These are phyloP conservation scores for Trichocladium uniseriatum DNA, from an alignment of 495 filamentous ascomycete genomes.

Conservation along the genomic window DNA sequence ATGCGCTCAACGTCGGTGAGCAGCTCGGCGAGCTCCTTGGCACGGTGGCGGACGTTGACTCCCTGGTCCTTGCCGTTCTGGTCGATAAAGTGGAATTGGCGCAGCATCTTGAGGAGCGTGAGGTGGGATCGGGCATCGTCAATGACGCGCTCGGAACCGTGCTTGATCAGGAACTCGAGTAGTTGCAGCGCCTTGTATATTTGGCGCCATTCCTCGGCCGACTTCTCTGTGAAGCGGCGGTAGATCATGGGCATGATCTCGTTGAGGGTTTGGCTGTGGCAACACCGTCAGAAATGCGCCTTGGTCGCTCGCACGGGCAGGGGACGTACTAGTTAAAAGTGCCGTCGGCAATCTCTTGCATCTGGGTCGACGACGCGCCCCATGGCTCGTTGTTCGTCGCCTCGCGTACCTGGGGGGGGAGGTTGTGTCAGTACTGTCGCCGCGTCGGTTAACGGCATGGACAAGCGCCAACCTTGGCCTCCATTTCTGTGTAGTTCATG, in stretches of 20 bases:
- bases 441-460: neutral
- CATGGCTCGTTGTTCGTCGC: conserved; percentile 97
- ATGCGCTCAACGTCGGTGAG: conserved; percentile 91
- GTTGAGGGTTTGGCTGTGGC: conserved; percentile 77
- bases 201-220: conserved; percentile 96
- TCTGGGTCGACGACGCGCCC: conserved; percentile 81
- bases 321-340: conserved; percentile 90
- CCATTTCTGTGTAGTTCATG: conserved; percentile 99
- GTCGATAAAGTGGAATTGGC: conserved; percentile 97
- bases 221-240: conserved; percentile 96
- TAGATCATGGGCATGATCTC: conserved; percentile 99
- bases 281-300: no score
- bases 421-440: conserved; percentile 1
- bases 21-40: conserved; percentile 90
- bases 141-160: conserved; percentile 94
- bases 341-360: conserved; percentile 94
- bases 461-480: conserved; percentile 65
- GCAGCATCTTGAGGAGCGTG: conserved; percentile 92
- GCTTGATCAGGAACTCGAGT: conserved; percentile 95
- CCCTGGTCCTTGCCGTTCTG: conserved; percentile 96
- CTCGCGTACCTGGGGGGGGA: conserved; percentile 76
- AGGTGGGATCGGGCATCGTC: conserved; percentile 95
- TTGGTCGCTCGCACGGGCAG: no score
- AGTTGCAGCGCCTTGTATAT: conserved; percentile 98
- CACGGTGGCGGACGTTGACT: conserved; percentile 92